Base-by-base conservation (phyloP, 192 early-diverging fungal species). In the Umbelopsis isabellina region DNA sequence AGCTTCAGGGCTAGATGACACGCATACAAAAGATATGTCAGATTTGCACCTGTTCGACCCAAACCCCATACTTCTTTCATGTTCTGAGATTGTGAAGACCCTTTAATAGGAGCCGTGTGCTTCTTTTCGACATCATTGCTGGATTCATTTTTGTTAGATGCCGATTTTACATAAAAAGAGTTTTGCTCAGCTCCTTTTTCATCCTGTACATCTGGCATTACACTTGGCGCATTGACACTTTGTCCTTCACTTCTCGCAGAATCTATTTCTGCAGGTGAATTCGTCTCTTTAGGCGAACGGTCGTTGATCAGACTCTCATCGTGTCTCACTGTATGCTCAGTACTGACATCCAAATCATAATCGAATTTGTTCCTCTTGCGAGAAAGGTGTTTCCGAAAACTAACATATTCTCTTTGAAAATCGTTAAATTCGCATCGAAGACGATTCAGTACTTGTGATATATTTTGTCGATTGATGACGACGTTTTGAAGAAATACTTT, bases 1-100 rank as follows among this genome's bases (percentile, higher is more conserved):
- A 87, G 68, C 1, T 75, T 75, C 44, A 83, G 23, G 10, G 86
- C 84, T 51, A 85, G 82, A 49, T 82, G 76, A 33, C 84, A 84
- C 58, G 86, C 86, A 77, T 85, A 80, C 23, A 87, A 72, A 46
- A 80, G 80, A 41, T 84, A 82, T 20, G 86, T 82, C 4, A 87
- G 50, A 74, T 85, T 84, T 5, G 77, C 80, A 7, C 86, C 86
- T 10, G 84, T 79, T 30, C 80, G 67, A 18, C 86, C 86, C 8
- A 87, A 70, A 4, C 84, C 81, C 86, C 86, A 87, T 0, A 85
- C 77, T 52, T 85, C 79, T 52, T 80, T 80, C 45, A 76, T 76
- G n/a, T 65, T 1, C 30, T 33, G 55, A 1, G 23, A 22, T 12
- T 30, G 25, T 11, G 25, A 18, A 13, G 55, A 30, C 9, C 27